These are phyloP conservation scores for Knufia fluminis DNA, from an alignment of 2,329 filamentous ascomycete genomes.

Conservation along the genomic window DNA sequence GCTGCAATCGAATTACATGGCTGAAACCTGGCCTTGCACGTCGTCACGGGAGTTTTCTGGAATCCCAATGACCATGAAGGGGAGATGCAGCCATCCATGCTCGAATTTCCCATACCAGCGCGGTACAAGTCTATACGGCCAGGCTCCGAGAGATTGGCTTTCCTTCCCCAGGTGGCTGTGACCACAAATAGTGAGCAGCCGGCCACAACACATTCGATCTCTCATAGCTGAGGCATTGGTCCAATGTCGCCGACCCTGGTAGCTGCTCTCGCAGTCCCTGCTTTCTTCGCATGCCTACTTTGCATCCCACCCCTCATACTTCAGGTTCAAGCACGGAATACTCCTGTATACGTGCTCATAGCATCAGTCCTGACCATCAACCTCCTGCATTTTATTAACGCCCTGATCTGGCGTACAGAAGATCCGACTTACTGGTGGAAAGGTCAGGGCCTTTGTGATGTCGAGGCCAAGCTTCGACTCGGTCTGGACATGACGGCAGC, in stretches of 20 bases:
- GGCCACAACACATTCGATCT: too few species aligned
- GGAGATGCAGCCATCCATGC: too few species aligned
- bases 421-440: conserved; percentile 47
- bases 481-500: conserved; percentile 45
- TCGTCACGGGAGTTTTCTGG: too few species aligned
- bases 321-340: conserved; percentile 53
- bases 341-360: conserved; percentile 49
- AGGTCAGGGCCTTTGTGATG: conserved; percentile 54
- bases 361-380: conserved; percentile 49
- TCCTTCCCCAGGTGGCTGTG: too few species aligned
- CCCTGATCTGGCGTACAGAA: conserved; percentile 55
- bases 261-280: conserved; percentile 10
- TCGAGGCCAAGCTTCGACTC: conserved; percentile 51
- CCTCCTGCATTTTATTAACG: conserved; percentile 51
- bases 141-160: too few species aligned
- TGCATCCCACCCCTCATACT: conserved; percentile 45
- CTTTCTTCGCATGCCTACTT: conserved; percentile 13
- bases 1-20: too few species aligned
- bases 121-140: too few species aligned
- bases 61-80: too few species aligned
- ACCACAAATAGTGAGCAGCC: too few species aligned
- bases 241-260: neutral
- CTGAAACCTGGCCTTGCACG: too few species aligned
- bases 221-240: neutral
- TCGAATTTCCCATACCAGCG: too few species aligned